phyloP scores from a whole-genome alignment of 164 flowering plant species.

The Nymphaea thermarum region DNA sequence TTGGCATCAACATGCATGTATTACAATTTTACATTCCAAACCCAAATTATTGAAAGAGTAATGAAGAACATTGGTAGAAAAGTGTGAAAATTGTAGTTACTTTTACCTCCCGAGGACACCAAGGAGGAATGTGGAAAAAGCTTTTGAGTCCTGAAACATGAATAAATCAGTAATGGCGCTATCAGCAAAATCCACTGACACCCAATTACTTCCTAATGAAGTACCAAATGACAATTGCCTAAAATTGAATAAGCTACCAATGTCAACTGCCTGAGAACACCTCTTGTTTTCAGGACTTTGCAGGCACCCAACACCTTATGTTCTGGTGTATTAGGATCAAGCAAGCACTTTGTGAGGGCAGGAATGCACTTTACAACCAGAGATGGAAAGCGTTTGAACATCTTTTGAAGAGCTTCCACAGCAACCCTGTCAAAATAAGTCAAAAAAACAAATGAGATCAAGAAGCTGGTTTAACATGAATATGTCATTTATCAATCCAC shows the following conservation, averaged over 20 bases:
- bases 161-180: neutral
- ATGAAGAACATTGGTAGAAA: neutral
- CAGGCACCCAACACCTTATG: conserved; percentile 87
- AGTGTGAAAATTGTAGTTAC: neutral
- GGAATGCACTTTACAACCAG: conserved; percentile 73
- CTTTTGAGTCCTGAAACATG: conserved; percentile 49
- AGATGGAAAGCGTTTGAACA: conserved; percentile 83
- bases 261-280: conserved; percentile 78
- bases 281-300: conserved; percentile 63
- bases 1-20: neutral
- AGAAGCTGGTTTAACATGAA: too few relatives aligned
- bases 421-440: conserved; percentile 47
- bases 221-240: neutral
- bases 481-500: too few relatives aligned
- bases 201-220: neutral
- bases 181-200: neutral
- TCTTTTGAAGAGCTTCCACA: conserved; percentile 77
- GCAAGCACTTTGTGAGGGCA: conserved; percentile 50
- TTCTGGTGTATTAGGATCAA: conserved; percentile 53
- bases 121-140: conserved; percentile 70
- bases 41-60: neutral
- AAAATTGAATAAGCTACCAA: conserved; percentile 32
- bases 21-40: neutral
- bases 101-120: conserved; percentile 78
- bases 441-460: too few relatives aligned